These are phyloP conservation scores for Coniferiporia sulphurascens DNA, from an alignment of 1,284 basidiomycete species.

Conservation along the genomic window DNA sequence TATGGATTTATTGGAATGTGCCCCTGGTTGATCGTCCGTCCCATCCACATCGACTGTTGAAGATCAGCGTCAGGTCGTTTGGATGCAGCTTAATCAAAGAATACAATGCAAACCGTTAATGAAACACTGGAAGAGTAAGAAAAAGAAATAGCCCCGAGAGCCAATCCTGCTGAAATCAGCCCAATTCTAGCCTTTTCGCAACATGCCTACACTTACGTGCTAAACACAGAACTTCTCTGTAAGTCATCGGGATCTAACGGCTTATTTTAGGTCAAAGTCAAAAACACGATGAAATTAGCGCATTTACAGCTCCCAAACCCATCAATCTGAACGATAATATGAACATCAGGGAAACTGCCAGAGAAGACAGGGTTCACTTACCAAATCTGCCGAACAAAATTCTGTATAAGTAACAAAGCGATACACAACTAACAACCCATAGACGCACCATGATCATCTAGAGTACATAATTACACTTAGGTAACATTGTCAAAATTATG, in stretches of 20 bases:
- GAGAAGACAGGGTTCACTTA: conserved; percentile 25
- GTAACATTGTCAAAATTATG: background rate
- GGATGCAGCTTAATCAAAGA: background rate
- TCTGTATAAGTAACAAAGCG: conserved; percentile 20
- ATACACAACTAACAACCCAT: background rate
- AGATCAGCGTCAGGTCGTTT: background rate
- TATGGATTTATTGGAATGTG: conserved; percentile 65
- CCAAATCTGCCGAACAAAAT: conserved; percentile 40
- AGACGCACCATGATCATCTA: conserved; percentile 71
- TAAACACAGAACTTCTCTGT: conserved; percentile 75
- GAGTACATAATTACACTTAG: background rate
- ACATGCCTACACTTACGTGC: conserved; percentile 40
- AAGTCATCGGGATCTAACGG: conserved; percentile 74
- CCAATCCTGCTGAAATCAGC: conserved; percentile 53
- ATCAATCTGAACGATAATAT: conserved; percentile 57
- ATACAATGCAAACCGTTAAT: conserved; percentile 55
- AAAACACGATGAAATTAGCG: background rate
- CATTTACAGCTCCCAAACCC: conserved; percentile 85
- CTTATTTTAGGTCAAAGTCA: background rate
- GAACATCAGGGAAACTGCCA: conserved; percentile 31
- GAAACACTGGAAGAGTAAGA: conserved; percentile 89
- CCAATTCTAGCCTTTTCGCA: background rate
- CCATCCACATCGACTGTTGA: conserved; percentile 69
- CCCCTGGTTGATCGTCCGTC: conserved; percentile 46
- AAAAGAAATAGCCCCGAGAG: conserved; percentile 84